Evolutionary conservation across 2,329 filamentous ascomycete species (phyloP), one percentile per base, ranked within the genome.

Genomic region (Apiospora pterosperma): DNA sequence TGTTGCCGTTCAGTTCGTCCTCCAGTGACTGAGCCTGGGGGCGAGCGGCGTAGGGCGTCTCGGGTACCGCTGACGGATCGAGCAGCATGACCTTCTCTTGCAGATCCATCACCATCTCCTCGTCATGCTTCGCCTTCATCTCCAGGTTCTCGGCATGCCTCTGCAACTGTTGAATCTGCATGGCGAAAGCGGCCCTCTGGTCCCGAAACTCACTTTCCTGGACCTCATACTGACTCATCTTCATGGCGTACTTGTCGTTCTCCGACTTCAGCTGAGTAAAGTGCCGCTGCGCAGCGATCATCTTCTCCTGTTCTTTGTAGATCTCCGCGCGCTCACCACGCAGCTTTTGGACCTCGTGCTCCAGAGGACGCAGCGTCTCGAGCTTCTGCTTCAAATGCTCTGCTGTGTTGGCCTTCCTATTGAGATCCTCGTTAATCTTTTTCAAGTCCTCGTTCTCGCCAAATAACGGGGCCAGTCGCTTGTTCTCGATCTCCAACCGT

Each of bases 371-470:
- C 70, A 85, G 82, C 16, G 81, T 80, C 71, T 88, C 85, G 16
- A 90, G 80, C 75, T 90, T 89, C 73, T 88, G 85, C 73, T 86
- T 85, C 72, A 86, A 85, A 64, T 87, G 81, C 63, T 89, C 87
- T 8, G 85, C 85, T 63, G 82, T 86, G 68, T 90, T 90, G 66
- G 87, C 87, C 69, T 87, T 88, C 72, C 87, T 87, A 62, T 83
- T 80, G 14, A 89, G 78, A 65, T 87, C 83, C 65, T 85, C 84
- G 62, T 85, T 86, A 69, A 84, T 83, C 69, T 85, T 83, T 66
- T 83, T 85, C 69, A 88, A 81, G 69, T 88, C 85, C 52, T 84
- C 82, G 31, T 88, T 82, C 73, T 88, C 83, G 72, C 90, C 88
- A 62, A 85, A 80, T 38, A 88, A 78, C 63, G 82, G 78, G 62